Percentiles rank a stretch among this genome's conserved stretches.
Evolutionary conservation across 805 yeast species (phyloP).

Genomic region (Saturnispora bothae): DNA sequence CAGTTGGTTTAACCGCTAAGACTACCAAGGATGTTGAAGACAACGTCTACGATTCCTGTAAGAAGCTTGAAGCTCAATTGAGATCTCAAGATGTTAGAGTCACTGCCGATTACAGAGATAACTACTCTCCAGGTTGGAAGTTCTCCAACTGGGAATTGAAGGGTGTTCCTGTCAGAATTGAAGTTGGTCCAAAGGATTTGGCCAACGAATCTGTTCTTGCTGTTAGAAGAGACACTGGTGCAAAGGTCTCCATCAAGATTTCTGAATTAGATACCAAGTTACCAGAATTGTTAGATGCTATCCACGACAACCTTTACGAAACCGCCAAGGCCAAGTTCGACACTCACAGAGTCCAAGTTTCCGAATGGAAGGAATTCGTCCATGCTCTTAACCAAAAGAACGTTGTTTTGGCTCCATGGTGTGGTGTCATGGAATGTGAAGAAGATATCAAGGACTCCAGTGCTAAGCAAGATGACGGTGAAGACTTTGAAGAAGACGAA

Average conservation of each 20-base stretch:
- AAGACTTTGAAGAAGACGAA: slow-evolving; percentile 84
- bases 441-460: slow-evolving; percentile 90
- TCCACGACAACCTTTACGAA: slow-evolving; percentile 65
- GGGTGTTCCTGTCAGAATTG: slow-evolving; percentile 90
- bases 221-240: slow-evolving; percentile 87
- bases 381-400: slow-evolving; percentile 87
- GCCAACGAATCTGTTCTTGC: slow-evolving; percentile 70
- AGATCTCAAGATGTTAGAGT: slow-evolving; percentile 58
- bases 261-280: slow-evolving; percentile 54
- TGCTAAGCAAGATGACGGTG: slow-evolving; percentile 70
- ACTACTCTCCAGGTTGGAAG: slow-evolving; percentile 98
- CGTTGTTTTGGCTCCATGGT: slow-evolving; percentile 92
- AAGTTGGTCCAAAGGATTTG: slow-evolving; percentile 93
- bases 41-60: slow-evolving; percentile 59
- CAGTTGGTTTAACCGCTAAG: slow-evolving; percentile 89
- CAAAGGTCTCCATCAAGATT: slow-evolving; percentile 58
- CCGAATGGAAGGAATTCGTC: slow-evolving; percentile 86
- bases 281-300: slow-evolving; percentile 68
- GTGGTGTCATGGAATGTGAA: slow-evolving; percentile 91
- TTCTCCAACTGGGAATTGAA: slow-evolving; percentile 94
- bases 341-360: slow-evolving; percentile 69
- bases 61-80: slow-evolving; percentile 55
- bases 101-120: slow-evolving; percentile 80
- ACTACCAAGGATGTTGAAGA: slow-evolving; percentile 67
- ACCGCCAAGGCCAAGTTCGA: slow-evolving; percentile 80